These are phyloP conservation scores for Cicer chorassanicum DNA, from an alignment of 306 rosid genomes.

Conservation along the genomic window DNA sequence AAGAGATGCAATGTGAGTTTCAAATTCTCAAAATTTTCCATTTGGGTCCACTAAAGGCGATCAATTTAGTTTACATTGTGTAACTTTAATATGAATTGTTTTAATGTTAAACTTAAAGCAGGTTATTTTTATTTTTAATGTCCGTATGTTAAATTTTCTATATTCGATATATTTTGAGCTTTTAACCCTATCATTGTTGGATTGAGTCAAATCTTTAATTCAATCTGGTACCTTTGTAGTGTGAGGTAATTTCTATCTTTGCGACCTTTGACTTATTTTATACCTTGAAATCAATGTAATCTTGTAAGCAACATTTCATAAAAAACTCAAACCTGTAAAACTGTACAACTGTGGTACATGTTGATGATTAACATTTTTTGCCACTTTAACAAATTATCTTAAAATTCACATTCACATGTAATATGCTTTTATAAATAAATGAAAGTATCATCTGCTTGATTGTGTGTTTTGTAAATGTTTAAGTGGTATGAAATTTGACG, in stretches of 20 bases:
- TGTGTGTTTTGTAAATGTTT: conserved; percentile 9
- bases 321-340: neutral
- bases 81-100: conserved; percentile 24
- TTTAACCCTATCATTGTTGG: neutral
- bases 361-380: neutral
- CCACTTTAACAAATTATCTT: neutral
- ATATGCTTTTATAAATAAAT: neutral
- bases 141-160: conserved; percentile 17
- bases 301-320: conserved; percentile 18
- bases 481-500: too few relatives aligned
- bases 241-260: conserved; percentile 12
- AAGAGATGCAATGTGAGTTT: conserved; percentile 93
- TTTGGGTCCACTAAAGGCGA: conserved; percentile 12
- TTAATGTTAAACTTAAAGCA: neutral
- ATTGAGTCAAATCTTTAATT: conserved; percentile 21
- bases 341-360: neutral
- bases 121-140: neutral
- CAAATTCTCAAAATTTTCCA: conserved; percentile 6
- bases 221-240: conserved; percentile 16
- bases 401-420: neutral
- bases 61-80: neutral
- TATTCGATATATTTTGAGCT: neutral
- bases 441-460: conserved; percentile 15
- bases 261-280: neutral
- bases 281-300: neutral